Evolutionary conservation across 2,329 filamentous ascomycete species (phyloP).

Genomic region (Trichoderma sp.): DNA sequence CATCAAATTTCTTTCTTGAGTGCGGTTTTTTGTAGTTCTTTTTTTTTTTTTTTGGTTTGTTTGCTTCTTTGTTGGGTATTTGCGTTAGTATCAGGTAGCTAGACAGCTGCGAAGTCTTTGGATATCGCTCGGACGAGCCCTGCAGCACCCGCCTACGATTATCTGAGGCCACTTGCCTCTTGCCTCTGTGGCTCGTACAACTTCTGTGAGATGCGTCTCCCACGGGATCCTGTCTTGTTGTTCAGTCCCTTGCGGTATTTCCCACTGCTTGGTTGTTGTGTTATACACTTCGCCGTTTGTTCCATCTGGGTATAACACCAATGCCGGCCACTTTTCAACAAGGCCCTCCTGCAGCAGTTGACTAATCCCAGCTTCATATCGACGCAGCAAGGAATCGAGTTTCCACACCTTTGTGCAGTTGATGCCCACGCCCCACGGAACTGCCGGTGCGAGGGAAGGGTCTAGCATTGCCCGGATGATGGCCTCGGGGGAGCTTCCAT

Average conservation of each 20-base stretch:
- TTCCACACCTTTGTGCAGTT: slow-evolving; percentile 68
- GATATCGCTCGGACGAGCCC: slow-evolving; percentile 40
- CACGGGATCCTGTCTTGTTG: slow-evolving; percentile 37
- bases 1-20: neutral
- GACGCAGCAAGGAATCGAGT: slow-evolving; percentile 51
- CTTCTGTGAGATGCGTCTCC: slow-evolving; percentile 43
- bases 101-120: slow-evolving; percentile 24
- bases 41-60: neutral
- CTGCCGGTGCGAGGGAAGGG: slow-evolving; percentile 21
- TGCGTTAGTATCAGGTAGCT: neutral
- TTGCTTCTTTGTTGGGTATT: neutral
- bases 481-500: slow-evolving; percentile 45
- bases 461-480: slow-evolving; percentile 40
- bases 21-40: neutral
- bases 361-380: slow-evolving; percentile 50
- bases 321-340: slow-evolving; percentile 43
- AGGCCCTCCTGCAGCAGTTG: slow-evolving; percentile 36
- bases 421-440: slow-evolving; percentile 62
- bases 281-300: slow-evolving; percentile 67
- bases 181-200: slow-evolving; percentile 37
- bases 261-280: slow-evolving; percentile 60
- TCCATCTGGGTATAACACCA: slow-evolving; percentile 67
- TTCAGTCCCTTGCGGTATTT: slow-evolving; percentile 32
- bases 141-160: slow-evolving; percentile 54
- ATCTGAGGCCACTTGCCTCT: slow-evolving; percentile 44